Base-by-base conservation (phyloP, 352 stramenopile genomes). In the Phytopythium litorale region DNA sequence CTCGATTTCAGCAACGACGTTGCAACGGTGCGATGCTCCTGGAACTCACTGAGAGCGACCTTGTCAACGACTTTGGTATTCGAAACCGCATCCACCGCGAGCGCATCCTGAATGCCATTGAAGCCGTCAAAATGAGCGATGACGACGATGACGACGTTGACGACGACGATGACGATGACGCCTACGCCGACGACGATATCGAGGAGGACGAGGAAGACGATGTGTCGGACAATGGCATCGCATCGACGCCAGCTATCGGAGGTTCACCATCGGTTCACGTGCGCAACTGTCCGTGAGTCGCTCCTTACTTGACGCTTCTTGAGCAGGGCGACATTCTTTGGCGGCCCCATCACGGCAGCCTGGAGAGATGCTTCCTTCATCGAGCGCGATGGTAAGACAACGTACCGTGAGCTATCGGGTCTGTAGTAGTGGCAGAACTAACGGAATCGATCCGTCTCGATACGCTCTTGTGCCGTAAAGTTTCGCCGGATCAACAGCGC, bases 21-120 rank as follows among this genome's bases (percentile, higher is more conserved):
- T 92, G 81, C 59, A 87, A 79, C 15, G 84, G 84, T 0, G 80
- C 89, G 52, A 85, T 88, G 72, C 60, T 94, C 6, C 62, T 91
- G 0, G 77, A 88, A 4, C 67, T 94, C 57, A 85, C 78, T 0
- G 84, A 94, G 61, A 87, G 71, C 52, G 81, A 91, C 46, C 70
- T 94, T 18, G 84, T 91, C 54, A 89, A 91, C 54, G 82, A 91
- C 59, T 87, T 89, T 55, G 80, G 73, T 25, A 78, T 94, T 45
- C 81, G 78, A 58, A 84, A 87, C 49, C 76, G 81, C 28, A 55
- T 85, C 21, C 72, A 88, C 18, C 82, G 82, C 8, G 80, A 94
- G 51, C 73, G 79, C 7, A 91, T 93, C 51, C 64, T 93, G 28
- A 87, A 75, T 56, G 84, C 81, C 6, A 91, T 93, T 30, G 80